Conservation (phyloP, 768 basidiomycete genomes). For the Ramaria rubella region DNA sequence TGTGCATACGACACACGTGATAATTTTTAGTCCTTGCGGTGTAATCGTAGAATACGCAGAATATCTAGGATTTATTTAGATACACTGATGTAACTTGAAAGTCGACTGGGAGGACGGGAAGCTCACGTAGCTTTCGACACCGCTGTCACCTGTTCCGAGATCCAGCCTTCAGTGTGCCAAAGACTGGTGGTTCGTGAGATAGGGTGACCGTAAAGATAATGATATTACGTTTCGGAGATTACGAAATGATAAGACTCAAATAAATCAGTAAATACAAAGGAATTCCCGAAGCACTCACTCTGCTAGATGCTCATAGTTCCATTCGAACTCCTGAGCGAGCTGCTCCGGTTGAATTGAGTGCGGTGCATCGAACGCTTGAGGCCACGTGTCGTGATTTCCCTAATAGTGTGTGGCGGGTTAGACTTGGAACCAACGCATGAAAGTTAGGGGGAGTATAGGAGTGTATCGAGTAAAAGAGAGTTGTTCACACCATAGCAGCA, state of each 20-base stretch:
- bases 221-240: not conserved
- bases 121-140: slow-evolving; percentile 4
- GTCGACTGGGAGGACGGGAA: not conserved
- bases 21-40: slow-evolving; percentile 19
- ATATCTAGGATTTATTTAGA: slow-evolving; percentile 8
- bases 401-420: not conserved
- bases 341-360: slow-evolving; percentile 6
- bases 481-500: slow-evolving; percentile 17
- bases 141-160: not conserved
- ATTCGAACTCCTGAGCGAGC: slow-evolving; percentile 6
- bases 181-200: not conserved
- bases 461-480: too few relatives aligned
- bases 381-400: slow-evolving; percentile 12
- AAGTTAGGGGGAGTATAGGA: too few relatives aligned
- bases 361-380: slow-evolving; percentile 9
- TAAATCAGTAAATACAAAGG: too few relatives aligned
- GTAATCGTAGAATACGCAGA: slow-evolving; percentile 20
- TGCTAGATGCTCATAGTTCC: slow-evolving; percentile 9
- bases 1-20: slow-evolving; percentile 14
- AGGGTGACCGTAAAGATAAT: not conserved
- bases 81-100: not conserved
- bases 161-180: slow-evolving; percentile 11
- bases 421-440: too few relatives aligned
- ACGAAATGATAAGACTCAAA: not conserved
- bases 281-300: not conserved